Evolutionary conservation across 306 rosid species (phyloP), one percentile per base, ranked within the genome.

Genomic region (Urtica urens): DNA sequence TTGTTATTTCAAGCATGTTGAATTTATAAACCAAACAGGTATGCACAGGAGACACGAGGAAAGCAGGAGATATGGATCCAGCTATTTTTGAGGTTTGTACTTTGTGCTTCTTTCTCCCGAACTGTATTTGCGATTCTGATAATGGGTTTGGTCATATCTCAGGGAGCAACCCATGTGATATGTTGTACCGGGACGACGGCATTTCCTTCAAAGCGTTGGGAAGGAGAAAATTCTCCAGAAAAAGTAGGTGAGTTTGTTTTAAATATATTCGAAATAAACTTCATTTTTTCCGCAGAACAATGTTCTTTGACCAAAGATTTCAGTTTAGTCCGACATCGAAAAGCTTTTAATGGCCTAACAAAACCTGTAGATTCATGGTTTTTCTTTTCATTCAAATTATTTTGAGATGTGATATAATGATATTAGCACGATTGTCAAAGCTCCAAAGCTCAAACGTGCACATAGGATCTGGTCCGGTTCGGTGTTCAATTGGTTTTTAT

Each of bases 141-240:
- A n/a, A 18, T 14, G 23, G 29, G 34, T 10, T 48, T 22, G 24
- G 12, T 38, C 70, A 64, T 63, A 39, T 73, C 51, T 22, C 60
- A 83, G 97, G 97, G 95, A 46, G 88, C 84, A 59, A 88, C 97
- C 14, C 95, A 88, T 69, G 86, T 88, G 65, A 88, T 88, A 65
- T 88, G 95, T 80, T 78, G 88, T 80, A 76, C 90, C 2, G 97
- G 97, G 66, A 88, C 97, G 1, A 88, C 95, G 21, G 97, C 95
- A 25, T 88, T 88, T 70, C 97, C 97, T 65, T 88, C 97, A 0
- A 88, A 40, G 69, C 79, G 93, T 23, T 88, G 97, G 97, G 81
- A 70, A 38, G 93, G 77, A 35, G 93, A 84, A 44, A 88, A 88
- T 49, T 73, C 96, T 34, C 95, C 96, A 9, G 96, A 76, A 67